These are phyloP conservation scores for Suillus cothurnatus DNA, from an alignment of 768 basidiomycete genomes.

Conservation along the genomic window DNA sequence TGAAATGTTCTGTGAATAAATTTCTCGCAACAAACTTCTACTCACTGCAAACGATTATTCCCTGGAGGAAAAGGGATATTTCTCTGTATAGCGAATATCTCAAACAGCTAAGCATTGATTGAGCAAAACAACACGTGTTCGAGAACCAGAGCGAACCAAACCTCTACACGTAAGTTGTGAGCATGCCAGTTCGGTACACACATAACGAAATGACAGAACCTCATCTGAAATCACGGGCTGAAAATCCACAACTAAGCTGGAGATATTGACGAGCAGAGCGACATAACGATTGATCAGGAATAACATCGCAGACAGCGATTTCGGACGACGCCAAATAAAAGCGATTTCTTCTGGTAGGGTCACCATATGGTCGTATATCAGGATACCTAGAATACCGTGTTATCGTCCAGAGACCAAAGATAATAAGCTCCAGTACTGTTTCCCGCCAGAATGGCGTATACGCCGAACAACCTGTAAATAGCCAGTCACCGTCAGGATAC, in stretches of 20 bases:
- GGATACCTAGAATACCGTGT: slow-evolving; percentile 19
- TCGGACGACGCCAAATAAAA: slow-evolving; percentile 47
- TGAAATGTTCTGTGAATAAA: slow-evolving; percentile 15
- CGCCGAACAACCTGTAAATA: slow-evolving; percentile 1
- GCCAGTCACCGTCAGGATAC: not conserved
- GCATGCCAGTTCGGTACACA: not conserved
- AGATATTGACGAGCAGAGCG: slow-evolving; percentile 42
- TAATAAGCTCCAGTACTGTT: not conserved
- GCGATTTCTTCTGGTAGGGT: slow-evolving; percentile 41
- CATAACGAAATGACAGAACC: not conserved
- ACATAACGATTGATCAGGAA: slow-evolving; percentile 56
- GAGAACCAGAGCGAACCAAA: not conserved
- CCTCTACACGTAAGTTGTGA: slow-evolving; percentile 9
- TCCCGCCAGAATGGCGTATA: slow-evolving; percentile 1
- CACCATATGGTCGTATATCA: slow-evolving; percentile 34
- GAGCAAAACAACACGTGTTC: not conserved
- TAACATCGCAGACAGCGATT: slow-evolving; percentile 40
- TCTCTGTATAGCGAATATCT: slow-evolving; percentile 43
- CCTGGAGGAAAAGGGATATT: slow-evolving; percentile 42
- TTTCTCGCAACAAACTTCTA: slow-evolving; percentile 1
- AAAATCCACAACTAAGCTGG: slow-evolving; percentile 32
- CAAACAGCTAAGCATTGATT: slow-evolving; percentile 38
- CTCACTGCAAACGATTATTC: slow-evolving; percentile 50
- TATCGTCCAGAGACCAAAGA: not conserved
- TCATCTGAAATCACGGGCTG: slow-evolving; percentile 6